Percentiles rank a stretch among this genome's conserved stretches.
Conservation (phyloP, 225 moss, liverwort and hornwort genomes). For the Thuidium tamariscinum region DNA sequence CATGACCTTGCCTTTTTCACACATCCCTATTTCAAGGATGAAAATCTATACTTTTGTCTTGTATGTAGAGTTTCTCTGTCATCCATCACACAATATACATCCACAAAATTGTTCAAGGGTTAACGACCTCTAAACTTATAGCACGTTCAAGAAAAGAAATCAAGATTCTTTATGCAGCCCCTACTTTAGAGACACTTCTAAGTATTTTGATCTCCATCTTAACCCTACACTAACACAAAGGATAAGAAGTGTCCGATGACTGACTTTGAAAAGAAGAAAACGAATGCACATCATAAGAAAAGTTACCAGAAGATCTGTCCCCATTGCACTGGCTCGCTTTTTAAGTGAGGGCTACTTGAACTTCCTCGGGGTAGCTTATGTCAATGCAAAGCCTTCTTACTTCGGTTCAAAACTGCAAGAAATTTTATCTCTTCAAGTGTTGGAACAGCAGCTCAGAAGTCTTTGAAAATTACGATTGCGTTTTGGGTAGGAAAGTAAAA, state of each 20-base stretch:
- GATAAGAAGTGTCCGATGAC: not conserved
- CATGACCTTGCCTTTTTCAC: no score
- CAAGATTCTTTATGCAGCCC: not conserved
- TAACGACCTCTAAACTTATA: not conserved
- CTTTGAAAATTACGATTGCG: not conserved
- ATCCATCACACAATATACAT: no score
- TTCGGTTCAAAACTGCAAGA: not conserved
- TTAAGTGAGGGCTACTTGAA: not conserved
- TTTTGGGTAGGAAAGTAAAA: not conserved
- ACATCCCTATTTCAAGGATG: no score
- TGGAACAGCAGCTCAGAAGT: not conserved
- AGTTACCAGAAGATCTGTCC: not conserved
- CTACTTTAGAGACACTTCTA: not conserved
- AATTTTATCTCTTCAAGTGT: not conserved
- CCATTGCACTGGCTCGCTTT: not conserved
- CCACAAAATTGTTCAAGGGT: no score
- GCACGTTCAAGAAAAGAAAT: not conserved
- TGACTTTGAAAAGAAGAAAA: not conserved
- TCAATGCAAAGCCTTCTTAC: not conserved
- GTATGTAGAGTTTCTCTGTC: no score
- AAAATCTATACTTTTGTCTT: no score
- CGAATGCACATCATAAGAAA: not conserved
- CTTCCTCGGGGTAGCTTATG: not conserved
- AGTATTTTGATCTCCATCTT: not conserved
- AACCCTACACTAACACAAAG: not conserved